These are phyloP conservation scores for Chimonanthus salicifolius DNA, from an alignment of 164 flowering plant species.

Conservation along the genomic window DNA sequence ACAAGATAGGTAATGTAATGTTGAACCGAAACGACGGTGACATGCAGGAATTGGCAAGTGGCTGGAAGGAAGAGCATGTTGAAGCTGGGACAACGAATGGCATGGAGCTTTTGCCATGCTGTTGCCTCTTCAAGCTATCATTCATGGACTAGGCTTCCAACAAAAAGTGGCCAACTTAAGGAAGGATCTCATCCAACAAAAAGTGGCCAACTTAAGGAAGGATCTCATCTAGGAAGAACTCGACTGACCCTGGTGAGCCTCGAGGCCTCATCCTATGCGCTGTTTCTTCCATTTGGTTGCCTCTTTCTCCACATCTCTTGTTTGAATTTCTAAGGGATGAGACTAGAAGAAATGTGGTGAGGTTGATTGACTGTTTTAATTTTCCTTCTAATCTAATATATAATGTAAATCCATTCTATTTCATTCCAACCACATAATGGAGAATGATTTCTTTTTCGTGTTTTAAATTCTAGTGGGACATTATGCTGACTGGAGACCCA, in stretches of 20 bases:
- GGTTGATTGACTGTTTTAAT: not conserved
- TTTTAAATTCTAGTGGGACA: constrained; percentile 72
- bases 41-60: constrained; percentile 68
- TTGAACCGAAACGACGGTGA: too few species aligned
- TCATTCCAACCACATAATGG: not conserved
- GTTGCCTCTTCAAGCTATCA: constrained; percentile 81
- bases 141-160: constrained; percentile 76
- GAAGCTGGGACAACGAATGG: constrained; percentile 90
- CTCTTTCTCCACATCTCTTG: constrained; percentile 55
- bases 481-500: constrained; percentile 59
- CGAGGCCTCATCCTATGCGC: constrained; percentile 78
- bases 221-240: constrained; percentile 74
- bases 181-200: constrained; percentile 67
- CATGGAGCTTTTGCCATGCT: constrained; percentile 59
- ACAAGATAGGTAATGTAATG: too few species aligned
- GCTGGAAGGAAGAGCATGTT: constrained; percentile 93
- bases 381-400: too few species aligned
- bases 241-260: constrained; percentile 88
- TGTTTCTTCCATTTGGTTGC: constrained; percentile 83
- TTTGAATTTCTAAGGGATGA: constrained; percentile 87
- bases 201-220: constrained; percentile 76
- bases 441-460: not conserved
- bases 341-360: constrained; percentile 63
- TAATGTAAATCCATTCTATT: not conserved
- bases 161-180: constrained; percentile 74